Conservation (phyloP, 1,139 yeast genomes). For the Geotrichum restrictum region DNA sequence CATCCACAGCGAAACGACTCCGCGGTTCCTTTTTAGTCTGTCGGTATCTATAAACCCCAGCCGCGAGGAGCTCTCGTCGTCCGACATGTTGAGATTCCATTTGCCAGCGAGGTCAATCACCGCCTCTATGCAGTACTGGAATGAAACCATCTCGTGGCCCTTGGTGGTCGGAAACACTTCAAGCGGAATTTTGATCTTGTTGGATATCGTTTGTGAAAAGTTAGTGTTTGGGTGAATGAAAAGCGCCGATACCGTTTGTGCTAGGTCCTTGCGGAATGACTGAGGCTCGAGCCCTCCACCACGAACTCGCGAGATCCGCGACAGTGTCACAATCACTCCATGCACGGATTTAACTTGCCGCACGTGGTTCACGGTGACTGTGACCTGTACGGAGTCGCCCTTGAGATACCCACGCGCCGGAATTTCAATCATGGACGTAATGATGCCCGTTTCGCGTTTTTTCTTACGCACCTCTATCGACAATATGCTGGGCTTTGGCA, state of each 20-base stretch:
- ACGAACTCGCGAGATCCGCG: slow-evolving; percentile 74
- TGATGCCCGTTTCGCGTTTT: slow-evolving; percentile 32
- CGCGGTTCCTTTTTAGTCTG: slow-evolving; percentile 63
- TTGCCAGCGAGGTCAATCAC: slow-evolving; percentile 62
- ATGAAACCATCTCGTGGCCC: slow-evolving; percentile 69
- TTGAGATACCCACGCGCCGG: slow-evolving; percentile 69
- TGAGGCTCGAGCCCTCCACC: slow-evolving; percentile 52
- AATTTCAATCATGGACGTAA: slow-evolving; percentile 49
- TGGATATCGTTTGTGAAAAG: slow-evolving; percentile 54
- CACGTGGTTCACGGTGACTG: slow-evolving; percentile 61
- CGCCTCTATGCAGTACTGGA: slow-evolving; percentile 82
- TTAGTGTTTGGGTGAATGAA: slow-evolving; percentile 63
- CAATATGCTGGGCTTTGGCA: slow-evolving; percentile 63
- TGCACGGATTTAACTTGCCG: slow-evolving; percentile 66
- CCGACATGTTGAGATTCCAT: slow-evolving; percentile 41
- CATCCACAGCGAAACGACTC: slow-evolving; percentile 71
- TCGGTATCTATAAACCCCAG: slow-evolving; percentile 69
- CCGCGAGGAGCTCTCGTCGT: slow-evolving; percentile 29
- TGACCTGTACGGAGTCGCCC: slow-evolving; percentile 75
- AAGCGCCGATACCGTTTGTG: slow-evolving; percentile 74
- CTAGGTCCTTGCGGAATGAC: slow-evolving; percentile 78
- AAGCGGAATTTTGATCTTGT: slow-evolving; percentile 69
- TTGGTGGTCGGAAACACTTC: slow-evolving; percentile 83
- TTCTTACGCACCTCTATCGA: slow-evolving; percentile 49
- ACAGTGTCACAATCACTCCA: slow-evolving; percentile 75